Evolutionary conservation across 345 rosid species (phyloP).

Genomic region (Camelina hispida): DNA sequence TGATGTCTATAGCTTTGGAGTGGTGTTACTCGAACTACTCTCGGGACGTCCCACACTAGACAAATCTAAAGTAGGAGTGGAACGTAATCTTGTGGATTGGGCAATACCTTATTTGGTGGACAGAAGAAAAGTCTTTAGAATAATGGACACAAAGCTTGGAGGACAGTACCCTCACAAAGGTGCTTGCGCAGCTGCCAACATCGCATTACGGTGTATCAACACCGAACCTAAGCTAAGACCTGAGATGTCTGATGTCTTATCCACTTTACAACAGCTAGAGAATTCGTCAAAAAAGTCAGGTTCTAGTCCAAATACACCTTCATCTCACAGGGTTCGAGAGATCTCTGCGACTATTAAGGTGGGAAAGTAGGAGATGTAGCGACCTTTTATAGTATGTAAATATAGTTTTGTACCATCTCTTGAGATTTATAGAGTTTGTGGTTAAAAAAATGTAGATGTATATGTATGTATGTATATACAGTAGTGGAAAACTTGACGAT

Average conservation of each 20-base stretch:
- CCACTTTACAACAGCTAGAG: conserved; percentile 46
- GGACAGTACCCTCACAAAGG: conserved; percentile 66
- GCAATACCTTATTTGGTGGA: conserved; percentile 68
- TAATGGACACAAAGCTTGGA: conserved; percentile 75
- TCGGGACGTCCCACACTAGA: conserved; percentile 65
- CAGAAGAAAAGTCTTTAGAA: conserved; percentile 61
- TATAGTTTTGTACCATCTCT: conserved; percentile 22
- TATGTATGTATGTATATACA: not conserved
- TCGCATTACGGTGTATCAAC: conserved; percentile 61
- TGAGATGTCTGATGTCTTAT: conserved; percentile 59
- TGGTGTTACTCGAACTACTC: conserved; percentile 67
- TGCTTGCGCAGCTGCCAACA: conserved; percentile 57
- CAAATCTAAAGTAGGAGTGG: conserved; percentile 54
- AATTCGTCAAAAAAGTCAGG: conserved; percentile 1
- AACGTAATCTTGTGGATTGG: conserved; percentile 80
- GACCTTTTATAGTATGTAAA: conserved; percentile 9
- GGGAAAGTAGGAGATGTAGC: conserved; percentile 15
- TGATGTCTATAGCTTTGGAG: conserved; percentile 80
- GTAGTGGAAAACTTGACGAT: not conserved
- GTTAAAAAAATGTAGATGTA: not conserved
- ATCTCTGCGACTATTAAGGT: not conserved
- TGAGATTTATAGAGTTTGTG: not conserved
- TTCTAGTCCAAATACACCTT: conserved; percentile 27
- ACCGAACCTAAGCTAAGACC: conserved; percentile 66
- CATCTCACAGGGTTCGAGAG: conserved; percentile 17